Evolutionary conservation across 2,329 filamentous ascomycete species (phyloP).

Genomic region (Talaromyces sp.): DNA sequence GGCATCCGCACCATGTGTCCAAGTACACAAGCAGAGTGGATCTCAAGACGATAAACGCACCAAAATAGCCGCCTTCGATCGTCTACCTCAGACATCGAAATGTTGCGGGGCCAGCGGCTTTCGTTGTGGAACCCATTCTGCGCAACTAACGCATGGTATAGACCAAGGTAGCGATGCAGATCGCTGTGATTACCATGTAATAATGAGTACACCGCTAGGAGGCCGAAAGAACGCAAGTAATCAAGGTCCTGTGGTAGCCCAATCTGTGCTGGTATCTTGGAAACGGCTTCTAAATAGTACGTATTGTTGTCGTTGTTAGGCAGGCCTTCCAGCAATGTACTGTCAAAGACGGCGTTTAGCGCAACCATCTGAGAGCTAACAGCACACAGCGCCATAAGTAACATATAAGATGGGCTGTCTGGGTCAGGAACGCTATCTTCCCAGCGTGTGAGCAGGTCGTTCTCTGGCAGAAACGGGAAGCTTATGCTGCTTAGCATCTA

Average conservation of each 20-base stretch:
- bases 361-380: no score
- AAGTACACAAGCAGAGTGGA: constrained; percentile 4
- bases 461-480: no score
- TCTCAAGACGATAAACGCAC: constrained; percentile 6
- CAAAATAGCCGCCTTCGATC: constrained; percentile 3
- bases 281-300: no score
- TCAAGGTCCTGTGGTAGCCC: no score
- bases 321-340: no score
- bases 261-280: no score
- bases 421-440: constrained; percentile 1
- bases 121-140: constrained; percentile 3
- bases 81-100: neutral
- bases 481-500: no score
- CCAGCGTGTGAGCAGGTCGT: neutral
- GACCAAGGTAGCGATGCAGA: neutral
- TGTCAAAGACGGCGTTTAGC: no score
- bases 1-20: constrained; percentile 4
- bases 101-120: neutral
- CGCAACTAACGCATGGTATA: constrained; percentile 3
- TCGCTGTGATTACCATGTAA: no score
- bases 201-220: no score
- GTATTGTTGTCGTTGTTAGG: no score
- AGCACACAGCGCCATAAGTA: neutral
- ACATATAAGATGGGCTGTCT: neutral
- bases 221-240: no score